phyloP scores from a whole-genome alignment of 192 early-diverging fungal genomes.

The Gamsiella multidivaricata region DNA sequence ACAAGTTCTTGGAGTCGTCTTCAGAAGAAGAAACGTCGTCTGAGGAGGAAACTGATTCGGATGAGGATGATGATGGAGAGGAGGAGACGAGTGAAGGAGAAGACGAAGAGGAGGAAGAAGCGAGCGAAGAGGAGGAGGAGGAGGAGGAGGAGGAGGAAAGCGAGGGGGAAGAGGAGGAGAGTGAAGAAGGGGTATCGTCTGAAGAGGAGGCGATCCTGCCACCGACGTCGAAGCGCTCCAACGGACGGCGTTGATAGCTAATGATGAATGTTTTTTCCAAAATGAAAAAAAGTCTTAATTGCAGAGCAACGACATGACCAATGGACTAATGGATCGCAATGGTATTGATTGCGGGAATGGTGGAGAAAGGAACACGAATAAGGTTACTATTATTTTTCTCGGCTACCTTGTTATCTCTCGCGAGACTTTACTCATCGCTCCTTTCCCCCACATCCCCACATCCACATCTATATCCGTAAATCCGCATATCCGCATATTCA shows the following conservation, averaged over 20 bases:
- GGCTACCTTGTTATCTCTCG: background rate
- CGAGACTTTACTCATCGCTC: background rate
- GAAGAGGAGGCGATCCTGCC: constrained; percentile 46
- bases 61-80: constrained; percentile 53
- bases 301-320: no score
- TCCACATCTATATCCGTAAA: background rate
- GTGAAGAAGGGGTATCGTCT: constrained; percentile 30
- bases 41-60: constrained; percentile 44
- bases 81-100: constrained; percentile 58
- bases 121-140: constrained; percentile 16
- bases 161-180: constrained; percentile 27
- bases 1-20: constrained; percentile 53
- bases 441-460: background rate
- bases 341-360: no score
- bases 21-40: constrained; percentile 53
- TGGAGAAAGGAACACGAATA: no score
- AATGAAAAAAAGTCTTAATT: background rate
- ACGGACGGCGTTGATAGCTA: constrained; percentile 21
- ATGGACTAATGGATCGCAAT: no score
- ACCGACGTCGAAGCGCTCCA: constrained; percentile 10
- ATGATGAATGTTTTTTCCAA: background rate
- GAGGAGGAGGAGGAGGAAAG: constrained; percentile 47
- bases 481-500: no score
- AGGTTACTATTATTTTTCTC: background rate
- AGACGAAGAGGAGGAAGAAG: constrained; percentile 42